Percentiles rank a stretch among this genome's conserved stretches.
These are phyloP conservation scores for Apiospora saccharicola DNA, from an alignment of 2,329 filamentous ascomycete genomes.

Conservation along the genomic window DNA sequence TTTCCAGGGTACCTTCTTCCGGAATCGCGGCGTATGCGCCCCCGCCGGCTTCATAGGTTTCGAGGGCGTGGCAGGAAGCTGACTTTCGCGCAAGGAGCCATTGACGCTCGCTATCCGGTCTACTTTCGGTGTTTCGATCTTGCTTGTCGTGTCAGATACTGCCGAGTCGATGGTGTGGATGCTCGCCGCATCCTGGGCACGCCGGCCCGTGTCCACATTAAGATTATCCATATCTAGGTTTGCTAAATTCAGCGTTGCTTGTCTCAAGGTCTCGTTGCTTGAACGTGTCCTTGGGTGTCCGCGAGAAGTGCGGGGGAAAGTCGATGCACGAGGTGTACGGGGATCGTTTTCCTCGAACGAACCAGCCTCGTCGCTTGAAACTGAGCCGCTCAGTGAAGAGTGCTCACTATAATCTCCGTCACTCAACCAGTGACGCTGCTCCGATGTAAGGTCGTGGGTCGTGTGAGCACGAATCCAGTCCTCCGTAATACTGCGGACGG, in stretches of 20 bases:
- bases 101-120: slow-evolving; percentile 39
- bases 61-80: slow-evolving; percentile 38
- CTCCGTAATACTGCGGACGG: slow-evolving; percentile 72
- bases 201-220: slow-evolving; percentile 31
- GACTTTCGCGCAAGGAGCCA: slow-evolving; percentile 30
- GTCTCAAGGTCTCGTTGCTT: slow-evolving; percentile 64
- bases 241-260: slow-evolving; percentile 41
- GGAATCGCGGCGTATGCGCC: slow-evolving; percentile 62
- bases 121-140: slow-evolving; percentile 42
- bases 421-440: slow-evolving; percentile 84
- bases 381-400: slow-evolving; percentile 76
- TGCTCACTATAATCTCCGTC: slow-evolving; percentile 79
- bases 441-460: slow-evolving; percentile 71
- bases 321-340: slow-evolving; percentile 55
- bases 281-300: slow-evolving; percentile 56
- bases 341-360: slow-evolving; percentile 59
- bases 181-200: slow-evolving; percentile 38
- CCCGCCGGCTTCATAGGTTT: slow-evolving; percentile 47
- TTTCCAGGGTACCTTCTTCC: slow-evolving; percentile 78
- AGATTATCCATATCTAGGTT: slow-evolving; percentile 38
- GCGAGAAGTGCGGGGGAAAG: slow-evolving; percentile 42
- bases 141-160: slow-evolving; percentile 37
- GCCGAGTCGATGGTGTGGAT: slow-evolving; percentile 38
- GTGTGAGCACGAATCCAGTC: slow-evolving; percentile 89
- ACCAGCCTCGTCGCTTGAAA: slow-evolving; percentile 55